Base-by-base conservation (phyloP, 768 basidiomycete genomes). In the Boletus rubescentipes region DNA sequence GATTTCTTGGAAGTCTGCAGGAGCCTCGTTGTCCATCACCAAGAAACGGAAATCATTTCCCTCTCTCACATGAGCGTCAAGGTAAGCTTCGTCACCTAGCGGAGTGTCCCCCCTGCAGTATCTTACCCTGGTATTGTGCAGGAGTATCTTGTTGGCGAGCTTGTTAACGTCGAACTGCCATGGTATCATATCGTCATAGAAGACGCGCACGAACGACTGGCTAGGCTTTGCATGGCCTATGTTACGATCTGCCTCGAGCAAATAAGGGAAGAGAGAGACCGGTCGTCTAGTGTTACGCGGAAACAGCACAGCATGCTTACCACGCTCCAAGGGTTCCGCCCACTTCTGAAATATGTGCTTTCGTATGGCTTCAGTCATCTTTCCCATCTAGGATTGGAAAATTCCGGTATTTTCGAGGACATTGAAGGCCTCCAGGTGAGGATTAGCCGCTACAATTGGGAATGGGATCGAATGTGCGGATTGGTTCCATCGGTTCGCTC, bases 61-160 rank as follows among this genome's bases (percentile, higher is more conserved):
- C 51, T 53, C 0, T 55, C 61, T 21, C 61, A 60, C 15, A 55
- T 55, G 57, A 63, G 61, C 35, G 47, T 63, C 11, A 62, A 55
- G 46, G 61, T 63, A n/a, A 42, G 39, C 9, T 16, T 4, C 26
- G 26, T 26, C 26, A 26, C 26, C 26, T 4, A 26, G 26, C 26
- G 26, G 26, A 2, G 11, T 34, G 20, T 21, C 14, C 10, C 20
- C 5, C 5, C 8, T 10, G 7, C 12, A n/a, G 15, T 10, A 21
- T 2, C 46, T 46, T 26, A 46, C 26, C 6, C 3, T 26, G 6
- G 7, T 16, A 15, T n/a, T 15, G 1, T 18, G 8, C 12, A 62
- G 61, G 50, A 62, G 6, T 62, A 62, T 31, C 61, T 62, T 0
- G 1, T 59, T 1, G 61, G 57, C 20, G 50, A 52, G 10, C 50